Evolutionary conservation across 192 early-diverging fungal genomes (phyloP).

Genomic region (Coemansia sp.): DNA sequence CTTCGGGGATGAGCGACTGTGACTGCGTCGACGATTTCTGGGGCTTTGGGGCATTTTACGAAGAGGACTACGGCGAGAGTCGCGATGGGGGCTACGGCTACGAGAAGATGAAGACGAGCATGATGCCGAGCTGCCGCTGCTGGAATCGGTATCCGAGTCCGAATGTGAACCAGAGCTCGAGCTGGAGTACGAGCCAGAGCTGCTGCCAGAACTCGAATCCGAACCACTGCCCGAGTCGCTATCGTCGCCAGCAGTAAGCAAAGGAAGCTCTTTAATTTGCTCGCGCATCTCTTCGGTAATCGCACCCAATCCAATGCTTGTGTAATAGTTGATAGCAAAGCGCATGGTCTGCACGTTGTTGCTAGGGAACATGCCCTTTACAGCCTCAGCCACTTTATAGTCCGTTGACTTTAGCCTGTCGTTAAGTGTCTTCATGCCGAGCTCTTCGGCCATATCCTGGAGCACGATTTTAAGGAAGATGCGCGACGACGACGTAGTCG

Average conservation of each 20-base stretch:
- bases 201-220: constrained; percentile 27
- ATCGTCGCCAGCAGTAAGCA: constrained; percentile 9
- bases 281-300: constrained; percentile 94
- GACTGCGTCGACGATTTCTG: neutral
- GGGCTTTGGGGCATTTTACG: neutral
- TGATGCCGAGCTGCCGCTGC: constrained; percentile 24
- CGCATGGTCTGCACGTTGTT: constrained; percentile 85
- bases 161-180: constrained; percentile 31
- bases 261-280: constrained; percentile 66
- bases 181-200: constrained; percentile 25
- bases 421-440: constrained; percentile 81
- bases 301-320: constrained; percentile 88
- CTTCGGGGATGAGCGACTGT: neutral
- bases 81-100: constrained; percentile 22
- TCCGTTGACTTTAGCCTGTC: constrained; percentile 65
- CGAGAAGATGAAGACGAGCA: constrained; percentile 26
- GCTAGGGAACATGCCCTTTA: constrained; percentile 88
- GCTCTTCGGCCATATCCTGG: constrained; percentile 79
- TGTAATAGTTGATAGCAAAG: constrained; percentile 99
- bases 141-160: constrained; percentile 20
- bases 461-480: constrained; percentile 97
- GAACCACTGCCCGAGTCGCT: constrained; percentile 29
- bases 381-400: constrained; percentile 68
- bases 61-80: constrained; percentile 4
- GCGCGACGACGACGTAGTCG: constrained; percentile 94